These are phyloP conservation scores for Glycine tomentella DNA, from an alignment of 306 rosid genomes.

Conservation along the genomic window DNA sequence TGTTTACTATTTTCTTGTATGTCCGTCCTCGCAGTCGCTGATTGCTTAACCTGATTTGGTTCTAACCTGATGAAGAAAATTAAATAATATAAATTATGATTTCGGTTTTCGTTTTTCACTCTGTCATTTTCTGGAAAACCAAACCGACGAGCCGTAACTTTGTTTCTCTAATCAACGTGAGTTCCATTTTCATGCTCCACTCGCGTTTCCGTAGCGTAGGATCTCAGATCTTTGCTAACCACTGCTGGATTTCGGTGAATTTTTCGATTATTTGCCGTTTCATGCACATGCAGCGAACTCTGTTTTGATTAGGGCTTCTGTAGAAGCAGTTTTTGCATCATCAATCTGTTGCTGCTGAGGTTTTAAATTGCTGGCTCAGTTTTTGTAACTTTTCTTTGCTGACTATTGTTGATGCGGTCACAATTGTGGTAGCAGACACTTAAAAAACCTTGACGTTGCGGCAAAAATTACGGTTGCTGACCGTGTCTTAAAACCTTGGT, in stretches of 20 bases:
- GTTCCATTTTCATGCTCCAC: background rate
- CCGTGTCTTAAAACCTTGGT: background rate
- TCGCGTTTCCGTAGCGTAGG: background rate
- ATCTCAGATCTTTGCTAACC: constrained; percentile 46
- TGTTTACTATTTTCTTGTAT: background rate
- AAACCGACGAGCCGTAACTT: background rate
- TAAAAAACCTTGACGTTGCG: too few species aligned
- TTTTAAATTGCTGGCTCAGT: background rate
- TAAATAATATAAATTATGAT: background rate
- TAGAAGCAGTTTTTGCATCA: background rate
- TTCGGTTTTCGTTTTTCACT: background rate
- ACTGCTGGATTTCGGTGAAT: background rate
- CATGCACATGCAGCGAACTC: background rate
- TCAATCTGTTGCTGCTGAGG: background rate
- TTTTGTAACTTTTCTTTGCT: too few species aligned
- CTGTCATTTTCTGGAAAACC: background rate
- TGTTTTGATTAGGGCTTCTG: background rate
- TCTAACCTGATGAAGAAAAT: background rate
- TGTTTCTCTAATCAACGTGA: background rate
- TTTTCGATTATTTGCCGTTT: background rate
- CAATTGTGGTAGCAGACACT: background rate
- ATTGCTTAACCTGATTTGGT: background rate
- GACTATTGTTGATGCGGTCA: background rate
- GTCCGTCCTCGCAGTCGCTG: background rate
- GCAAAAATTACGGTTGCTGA: too few species aligned